Conservation (phyloP, 495 filamentous ascomycete genomes). For the Aspergillus campestris region DNA sequence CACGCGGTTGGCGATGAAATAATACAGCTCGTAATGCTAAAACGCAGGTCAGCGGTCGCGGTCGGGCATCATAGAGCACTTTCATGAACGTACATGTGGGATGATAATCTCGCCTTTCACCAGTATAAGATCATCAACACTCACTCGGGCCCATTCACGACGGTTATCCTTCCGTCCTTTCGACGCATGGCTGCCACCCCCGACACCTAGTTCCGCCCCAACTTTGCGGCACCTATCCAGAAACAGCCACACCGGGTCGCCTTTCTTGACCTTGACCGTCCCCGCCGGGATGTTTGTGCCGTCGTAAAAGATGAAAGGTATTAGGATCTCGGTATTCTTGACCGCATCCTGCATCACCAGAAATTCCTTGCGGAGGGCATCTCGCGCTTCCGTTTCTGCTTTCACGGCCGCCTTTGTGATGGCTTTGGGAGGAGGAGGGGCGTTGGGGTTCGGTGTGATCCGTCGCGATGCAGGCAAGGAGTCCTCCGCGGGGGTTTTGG, state of each 20-base stretch:
- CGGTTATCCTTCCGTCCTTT: slow-evolving; percentile 50
- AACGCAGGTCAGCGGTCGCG: slow-evolving; percentile 12
- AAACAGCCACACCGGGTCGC: slow-evolving; percentile 84
- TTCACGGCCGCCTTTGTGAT: slow-evolving; percentile 80
- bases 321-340: slow-evolving; percentile 79
- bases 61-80: neutral
- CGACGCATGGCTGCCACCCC: slow-evolving; percentile 45
- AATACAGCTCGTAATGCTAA: slow-evolving; percentile 93
- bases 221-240: slow-evolving; percentile 85
- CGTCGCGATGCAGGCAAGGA: slow-evolving; percentile 32
- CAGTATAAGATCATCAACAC: slow-evolving; percentile 94
- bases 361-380: slow-evolving; percentile 79
- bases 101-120: slow-evolving; percentile 89
- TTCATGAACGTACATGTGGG: slow-evolving; percentile 65
- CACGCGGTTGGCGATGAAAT: slow-evolving; percentile 88
- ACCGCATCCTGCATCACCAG: slow-evolving; percentile 73
- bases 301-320: slow-evolving; percentile 97
- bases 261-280: slow-evolving; percentile 78
- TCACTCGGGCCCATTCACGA: slow-evolving; percentile 85
- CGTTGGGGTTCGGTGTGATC: slow-evolving; percentile 59
- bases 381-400: slow-evolving; percentile 72
- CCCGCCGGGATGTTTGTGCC: slow-evolving; percentile 91
- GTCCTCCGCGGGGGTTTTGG: slow-evolving; percentile 33
- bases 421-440: slow-evolving; percentile 63
- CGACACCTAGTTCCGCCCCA: slow-evolving; percentile 71